Evolutionary conservation across 2,329 filamentous ascomycete genomes (phyloP), one percentile per base, ranked within the genome.

Genomic region (Parafenestella ontariensis): DNA sequence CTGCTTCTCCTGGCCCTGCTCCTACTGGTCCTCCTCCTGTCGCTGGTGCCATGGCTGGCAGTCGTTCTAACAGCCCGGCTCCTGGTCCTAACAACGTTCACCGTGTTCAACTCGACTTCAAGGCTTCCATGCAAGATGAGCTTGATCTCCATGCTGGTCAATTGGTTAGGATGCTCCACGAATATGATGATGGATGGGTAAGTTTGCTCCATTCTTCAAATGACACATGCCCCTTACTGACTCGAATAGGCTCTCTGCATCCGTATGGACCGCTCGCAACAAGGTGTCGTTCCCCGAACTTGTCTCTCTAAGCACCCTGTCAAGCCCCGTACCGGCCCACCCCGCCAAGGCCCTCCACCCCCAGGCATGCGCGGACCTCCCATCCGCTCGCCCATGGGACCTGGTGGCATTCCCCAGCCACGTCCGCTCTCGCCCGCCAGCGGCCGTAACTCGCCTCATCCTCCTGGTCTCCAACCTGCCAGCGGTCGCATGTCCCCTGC

Each of bases 111-210:
- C 86, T 98, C 64, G 93, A 97, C 76, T 99, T 98, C 77, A 89
- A 87, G 74, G 93, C 95, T 23, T 94, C 90, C 3, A 89, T 98
- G 83, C 89, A 92, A 5, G 95, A 99, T 71, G 95, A 99, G 77
- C 82, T 99, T 70, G 90, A 87, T 59, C 83, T 99, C 40, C 85
- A 82, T 59, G 86, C 89, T 53, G 95, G 95, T 47, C 88, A 96
- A 59, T 82, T 99, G 44, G 91, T 98, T 46, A 86, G 94, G 61
- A 81, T 99, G 61, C 82, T 98, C 47, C 94, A 98, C 71, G 93
- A 96, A 77, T 99, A 98, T 69, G 95, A 99, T 72, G 95, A 99
- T 78, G 95, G 95, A 69, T 99, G 95, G 95, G 91, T 94, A 85
- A 84, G 90, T 83, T 28, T 2, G 5, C 41, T 10, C 5, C 4